Conservation (phyloP, 2,329 filamentous ascomycete genomes). For the Verticillium klebahnii region DNA sequence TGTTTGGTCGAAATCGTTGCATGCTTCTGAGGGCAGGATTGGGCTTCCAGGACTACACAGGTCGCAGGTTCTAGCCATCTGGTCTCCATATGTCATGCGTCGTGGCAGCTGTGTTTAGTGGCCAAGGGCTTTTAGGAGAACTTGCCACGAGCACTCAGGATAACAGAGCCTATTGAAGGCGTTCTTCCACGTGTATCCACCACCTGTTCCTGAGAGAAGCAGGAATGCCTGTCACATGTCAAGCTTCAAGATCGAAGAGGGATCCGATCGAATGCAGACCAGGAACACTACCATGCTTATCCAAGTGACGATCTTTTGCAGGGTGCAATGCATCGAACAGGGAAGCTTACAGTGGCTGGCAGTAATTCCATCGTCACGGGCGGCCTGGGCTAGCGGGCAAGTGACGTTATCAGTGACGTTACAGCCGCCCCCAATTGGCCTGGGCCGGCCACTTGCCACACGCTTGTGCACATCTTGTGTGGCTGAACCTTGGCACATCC, state of each 20-base stretch:
- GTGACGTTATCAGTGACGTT: conserved; percentile 15
- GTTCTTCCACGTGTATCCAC: too few relatives aligned
- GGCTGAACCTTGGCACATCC: conserved; percentile 12
- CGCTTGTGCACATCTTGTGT: conserved; percentile 10
- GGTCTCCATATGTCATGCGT: too few relatives aligned
- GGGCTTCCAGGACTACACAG: too few relatives aligned
- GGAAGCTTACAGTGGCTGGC: background rate
- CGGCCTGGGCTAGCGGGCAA: background rate
- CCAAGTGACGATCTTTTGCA: background rate
- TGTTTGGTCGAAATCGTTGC: too few relatives aligned
- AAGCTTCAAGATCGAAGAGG: background rate
- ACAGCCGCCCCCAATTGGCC: conserved; percentile 7
- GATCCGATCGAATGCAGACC: background rate
- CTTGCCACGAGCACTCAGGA: too few relatives aligned
- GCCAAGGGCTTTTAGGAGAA: too few relatives aligned
- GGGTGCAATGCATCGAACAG: background rate
- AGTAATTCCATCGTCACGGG: background rate
- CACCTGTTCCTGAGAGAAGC: too few relatives aligned
- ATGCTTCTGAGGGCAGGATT: too few relatives aligned
- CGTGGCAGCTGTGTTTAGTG: too few relatives aligned
- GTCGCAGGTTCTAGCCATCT: too few relatives aligned
- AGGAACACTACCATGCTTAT: background rate
- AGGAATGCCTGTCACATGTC: background rate
- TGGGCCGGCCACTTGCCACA: background rate
- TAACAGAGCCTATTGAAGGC: too few relatives aligned